phyloP scores from a whole-genome alignment of 768 basidiomycete species.

The Naganishia randhawae region DNA sequence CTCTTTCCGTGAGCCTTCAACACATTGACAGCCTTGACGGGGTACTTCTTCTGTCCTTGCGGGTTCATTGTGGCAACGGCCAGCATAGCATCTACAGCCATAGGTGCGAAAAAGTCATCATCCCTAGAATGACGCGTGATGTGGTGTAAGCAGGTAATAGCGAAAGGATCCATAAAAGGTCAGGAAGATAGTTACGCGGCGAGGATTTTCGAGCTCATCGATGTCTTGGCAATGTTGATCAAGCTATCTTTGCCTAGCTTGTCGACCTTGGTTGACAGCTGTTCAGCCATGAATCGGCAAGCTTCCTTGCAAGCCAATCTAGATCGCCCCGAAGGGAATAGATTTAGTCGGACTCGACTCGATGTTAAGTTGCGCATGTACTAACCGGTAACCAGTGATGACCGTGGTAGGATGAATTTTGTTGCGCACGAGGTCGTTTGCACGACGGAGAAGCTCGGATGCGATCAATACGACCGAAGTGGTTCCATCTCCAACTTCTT shows the following conservation, averaged over 20 bases:
- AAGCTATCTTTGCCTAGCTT: slow-evolving; percentile 83
- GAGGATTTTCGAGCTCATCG: slow-evolving; percentile 98
- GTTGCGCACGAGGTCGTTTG: slow-evolving; percentile 95
- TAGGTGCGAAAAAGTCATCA: slow-evolving; percentile 94
- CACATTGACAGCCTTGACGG: slow-evolving; percentile 97
- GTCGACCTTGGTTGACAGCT: slow-evolving; percentile 91
- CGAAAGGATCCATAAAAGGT: neutral
- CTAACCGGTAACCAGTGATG: slow-evolving; percentile 85
- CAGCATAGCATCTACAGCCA: slow-evolving; percentile 98
- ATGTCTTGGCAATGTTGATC: slow-evolving; percentile 94
- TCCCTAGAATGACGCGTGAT: slow-evolving; percentile 60
- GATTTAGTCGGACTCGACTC: slow-evolving; percentile 4
- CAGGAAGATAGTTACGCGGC: slow-evolving; percentile 67
- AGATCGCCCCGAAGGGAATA: slow-evolving; percentile 6
- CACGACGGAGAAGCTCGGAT: slow-evolving; percentile 90
- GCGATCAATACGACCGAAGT: slow-evolving; percentile 97
- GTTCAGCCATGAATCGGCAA: slow-evolving; percentile 95
- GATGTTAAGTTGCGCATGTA: neutral
- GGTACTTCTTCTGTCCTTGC: slow-evolving; percentile 95
- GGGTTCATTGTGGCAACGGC: slow-evolving; percentile 91
- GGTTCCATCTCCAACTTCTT: slow-evolving; percentile 98
- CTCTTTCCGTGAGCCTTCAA: slow-evolving; percentile 96
- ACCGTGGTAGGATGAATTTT: slow-evolving; percentile 99
- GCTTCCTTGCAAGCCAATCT: slow-evolving; percentile 90
- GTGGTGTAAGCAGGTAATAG: neutral